phyloP scores from a whole-genome alignment of 768 basidiomycete genomes.

The Leccinum barrowsii region DNA sequence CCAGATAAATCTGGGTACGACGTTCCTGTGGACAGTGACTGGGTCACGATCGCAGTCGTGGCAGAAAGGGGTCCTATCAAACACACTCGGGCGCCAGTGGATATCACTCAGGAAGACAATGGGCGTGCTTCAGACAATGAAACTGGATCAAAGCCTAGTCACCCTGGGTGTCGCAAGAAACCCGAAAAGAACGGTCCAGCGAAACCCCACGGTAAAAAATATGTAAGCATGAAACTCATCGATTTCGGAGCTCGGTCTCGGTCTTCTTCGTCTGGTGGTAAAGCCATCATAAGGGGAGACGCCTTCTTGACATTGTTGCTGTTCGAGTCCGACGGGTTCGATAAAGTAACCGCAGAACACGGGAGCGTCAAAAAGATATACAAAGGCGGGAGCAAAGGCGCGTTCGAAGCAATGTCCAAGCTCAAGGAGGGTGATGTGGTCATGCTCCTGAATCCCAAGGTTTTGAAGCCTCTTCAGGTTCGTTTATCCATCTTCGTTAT shows the following conservation, averaged over 20 bases:
- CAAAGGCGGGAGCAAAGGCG: constrained; percentile 87
- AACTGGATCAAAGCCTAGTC: constrained; percentile 6
- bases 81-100: constrained; percentile 65
- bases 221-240: constrained; percentile 79
- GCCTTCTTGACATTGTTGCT: constrained; percentile 79
- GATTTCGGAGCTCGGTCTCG: constrained; percentile 70
- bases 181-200: constrained; percentile 10
- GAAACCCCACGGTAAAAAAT: constrained; percentile 66
- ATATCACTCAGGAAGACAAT: constrained; percentile 43
- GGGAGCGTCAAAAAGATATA: constrained; percentile 61
- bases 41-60: constrained; percentile 94
- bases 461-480: constrained; percentile 86
- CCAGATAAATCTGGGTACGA: constrained; percentile 84
- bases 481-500: constrained; percentile 15
- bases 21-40: constrained; percentile 88
- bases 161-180: constrained; percentile 11
- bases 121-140: constrained; percentile 36
- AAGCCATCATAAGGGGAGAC: constrained; percentile 69
- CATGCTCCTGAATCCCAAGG: constrained; percentile 81
- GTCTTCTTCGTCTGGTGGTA: constrained; percentile 53
- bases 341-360: constrained; percentile 50
- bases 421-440: constrained; percentile 87
- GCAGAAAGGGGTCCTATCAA: constrained; percentile 84
- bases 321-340: constrained; percentile 81
- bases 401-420: constrained; percentile 85